phyloP scores from a whole-genome alignment of 345 rosid species.

The Kandelia obovata region DNA sequence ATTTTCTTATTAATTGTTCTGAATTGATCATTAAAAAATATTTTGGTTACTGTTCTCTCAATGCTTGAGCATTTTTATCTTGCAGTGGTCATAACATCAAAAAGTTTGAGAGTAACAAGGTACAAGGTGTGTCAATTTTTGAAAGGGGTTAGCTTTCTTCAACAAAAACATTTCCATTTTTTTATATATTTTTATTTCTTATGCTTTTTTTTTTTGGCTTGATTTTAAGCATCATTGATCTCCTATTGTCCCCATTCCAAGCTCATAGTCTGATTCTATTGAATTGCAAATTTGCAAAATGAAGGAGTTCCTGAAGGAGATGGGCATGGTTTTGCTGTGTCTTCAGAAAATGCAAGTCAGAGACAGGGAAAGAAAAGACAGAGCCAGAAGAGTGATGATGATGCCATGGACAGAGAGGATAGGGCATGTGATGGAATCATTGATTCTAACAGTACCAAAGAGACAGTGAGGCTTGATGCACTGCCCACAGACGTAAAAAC shows the following conservation, averaged over 20 bases:
- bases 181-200: no score
- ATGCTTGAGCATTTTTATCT: not conserved
- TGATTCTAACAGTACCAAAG: not conserved
- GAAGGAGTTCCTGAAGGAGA: constrained; percentile 10
- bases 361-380: constrained; percentile 27
- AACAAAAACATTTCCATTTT: not conserved
- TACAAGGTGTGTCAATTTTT: constrained; percentile 27
- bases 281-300: constrained; percentile 17
- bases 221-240: not conserved
- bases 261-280: not conserved
- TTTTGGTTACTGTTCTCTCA: not conserved
- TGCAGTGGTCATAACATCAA: constrained; percentile 24
- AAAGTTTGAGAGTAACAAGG: constrained; percentile 16
- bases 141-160: not conserved
- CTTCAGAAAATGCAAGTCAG: not conserved
- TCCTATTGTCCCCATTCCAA: not conserved
- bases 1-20: not conserved
- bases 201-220: not conserved
- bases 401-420: constrained; percentile 1
- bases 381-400: constrained; percentile 20
- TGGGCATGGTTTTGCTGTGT: not conserved
- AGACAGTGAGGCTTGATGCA: not conserved
- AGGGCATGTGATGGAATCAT: constrained; percentile 19
- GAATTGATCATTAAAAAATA: not conserved
- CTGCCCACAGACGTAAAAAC: constrained; percentile 10